Evolutionary conservation across 2,329 filamentous ascomycete genomes (phyloP).

Genomic region (Bipolaris cookei): DNA sequence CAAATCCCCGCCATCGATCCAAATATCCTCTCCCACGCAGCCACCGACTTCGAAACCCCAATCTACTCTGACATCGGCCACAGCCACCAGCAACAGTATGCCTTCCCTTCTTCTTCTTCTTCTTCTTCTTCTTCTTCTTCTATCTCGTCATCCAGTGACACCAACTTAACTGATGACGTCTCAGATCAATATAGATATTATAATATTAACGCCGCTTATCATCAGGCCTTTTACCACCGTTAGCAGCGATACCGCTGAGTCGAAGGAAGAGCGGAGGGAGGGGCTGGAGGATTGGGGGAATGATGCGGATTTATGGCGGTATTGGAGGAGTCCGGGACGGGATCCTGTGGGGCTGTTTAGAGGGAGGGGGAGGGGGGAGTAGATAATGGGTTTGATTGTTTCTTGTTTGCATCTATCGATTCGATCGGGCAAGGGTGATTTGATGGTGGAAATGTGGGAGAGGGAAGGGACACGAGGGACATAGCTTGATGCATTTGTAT

Average conservation of each 20-base stretch:
- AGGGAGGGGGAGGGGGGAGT: background rate
- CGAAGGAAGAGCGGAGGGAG: no score
- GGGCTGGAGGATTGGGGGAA: background rate
- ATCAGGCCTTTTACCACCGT: slow-evolving; percentile 14
- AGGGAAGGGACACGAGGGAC: no score
- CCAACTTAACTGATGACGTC: slow-evolving; percentile 37
- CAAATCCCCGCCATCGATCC: slow-evolving; percentile 37
- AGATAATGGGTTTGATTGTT: background rate
- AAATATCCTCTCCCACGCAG: slow-evolving; percentile 39
- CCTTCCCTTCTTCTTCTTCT: background rate
- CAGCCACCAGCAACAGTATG: slow-evolving; percentile 18
- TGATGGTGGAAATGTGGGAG: no score
- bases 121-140: background rate
- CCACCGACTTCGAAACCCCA: slow-evolving; percentile 39
- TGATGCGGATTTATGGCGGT: background rate
- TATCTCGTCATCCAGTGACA: slow-evolving; percentile 16
- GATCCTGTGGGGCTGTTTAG: slow-evolving; percentile 23
- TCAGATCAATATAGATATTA: slow-evolving; percentile 41
- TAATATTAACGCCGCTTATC: slow-evolving; percentile 30
- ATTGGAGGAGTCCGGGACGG: slow-evolving; percentile 22
- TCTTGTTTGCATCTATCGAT: no score
- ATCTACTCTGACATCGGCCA: slow-evolving; percentile 32
- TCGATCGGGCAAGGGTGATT: no score
- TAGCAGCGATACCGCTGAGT: background rate
- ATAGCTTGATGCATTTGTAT: background rate